A percentile compares a stretch with the other conserved stretches of the same genome.
These are phyloP conservation scores for Globisporangium parvum DNA, from an alignment of 352 stramenopile genomes.

Conservation along the genomic window DNA sequence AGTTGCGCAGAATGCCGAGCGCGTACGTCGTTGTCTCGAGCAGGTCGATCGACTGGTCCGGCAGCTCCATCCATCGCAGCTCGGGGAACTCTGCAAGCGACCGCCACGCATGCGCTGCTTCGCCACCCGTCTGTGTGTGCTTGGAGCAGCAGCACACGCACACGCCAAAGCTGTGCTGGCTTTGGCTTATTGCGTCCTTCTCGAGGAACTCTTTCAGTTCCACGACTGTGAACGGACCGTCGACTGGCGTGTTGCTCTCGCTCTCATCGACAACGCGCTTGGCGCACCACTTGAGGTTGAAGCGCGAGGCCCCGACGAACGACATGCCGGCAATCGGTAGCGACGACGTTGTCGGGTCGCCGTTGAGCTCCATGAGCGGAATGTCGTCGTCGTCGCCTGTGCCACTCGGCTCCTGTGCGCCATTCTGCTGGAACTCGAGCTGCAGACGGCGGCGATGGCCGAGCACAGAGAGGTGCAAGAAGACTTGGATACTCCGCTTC, in stretches of 20 bases:
- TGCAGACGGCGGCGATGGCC: conserved; percentile 30
- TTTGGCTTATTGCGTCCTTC: conserved; percentile 25
- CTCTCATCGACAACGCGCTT: conserved; percentile 24
- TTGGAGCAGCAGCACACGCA: conserved; percentile 69
- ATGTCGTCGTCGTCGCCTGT: conserved; percentile 39
- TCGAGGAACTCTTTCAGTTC: conserved; percentile 55
- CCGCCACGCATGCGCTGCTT: conserved; percentile 44
- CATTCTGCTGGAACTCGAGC: neutral
- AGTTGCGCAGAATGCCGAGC: conserved; percentile 55
- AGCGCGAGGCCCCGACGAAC: conserved; percentile 49
- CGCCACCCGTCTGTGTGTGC: conserved; percentile 22
- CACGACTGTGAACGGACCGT: conserved; percentile 47
- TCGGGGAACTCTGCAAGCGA: conserved; percentile 58
- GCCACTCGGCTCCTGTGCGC: too few species aligned
- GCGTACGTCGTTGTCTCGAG: conserved; percentile 33
- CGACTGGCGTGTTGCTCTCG: conserved; percentile 15
- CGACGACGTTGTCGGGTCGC: conserved; percentile 31
- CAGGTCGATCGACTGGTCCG: conserved; percentile 51
- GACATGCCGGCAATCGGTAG: conserved; percentile 67
- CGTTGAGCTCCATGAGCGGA: conserved; percentile 62
- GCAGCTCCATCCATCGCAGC: conserved; percentile 77
- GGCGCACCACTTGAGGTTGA: conserved; percentile 58
- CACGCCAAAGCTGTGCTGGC: conserved; percentile 30
- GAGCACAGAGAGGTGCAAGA: conserved; percentile 61
- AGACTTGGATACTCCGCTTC: conserved; percentile 44